Evolutionary conservation across 2,329 filamentous ascomycete genomes (phyloP), one percentile per base, ranked within the genome.

Genomic region (Claviceps quebecensis): DNA sequence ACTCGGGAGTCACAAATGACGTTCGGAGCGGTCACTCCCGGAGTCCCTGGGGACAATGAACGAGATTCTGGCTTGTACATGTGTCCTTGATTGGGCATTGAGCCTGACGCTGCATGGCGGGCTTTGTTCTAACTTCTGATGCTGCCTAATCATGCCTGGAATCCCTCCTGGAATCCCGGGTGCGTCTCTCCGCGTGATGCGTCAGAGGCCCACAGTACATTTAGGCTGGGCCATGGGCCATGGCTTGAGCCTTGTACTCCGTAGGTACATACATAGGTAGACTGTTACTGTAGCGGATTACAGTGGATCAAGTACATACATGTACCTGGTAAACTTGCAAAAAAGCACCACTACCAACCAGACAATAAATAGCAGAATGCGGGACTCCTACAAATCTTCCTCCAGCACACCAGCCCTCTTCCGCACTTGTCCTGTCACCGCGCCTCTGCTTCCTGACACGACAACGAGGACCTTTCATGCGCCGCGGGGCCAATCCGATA

Each of bases 331-430:
- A 34, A 34, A 34, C 29, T 34, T 34, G 29, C 29, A 11, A 34
- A 11, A 11, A 34, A 11, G 29, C 29, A 34, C 29, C 4, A 34
- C 29, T 34, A 8, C 44, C 16, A 11, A 34, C 44, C 41, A 38
- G 44, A 14, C 23, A 46, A 53, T 51, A 40, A 44, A 51, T 43
- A 49, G 45, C 40, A 51, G 44, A 56, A 48, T 50, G 51, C 52
- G 55, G 62, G 29, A 34, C 62, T 61, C 59, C 58, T 58, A 60
- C 63, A 34, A 34, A 63, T 61, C 59, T 56, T 58, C 60, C 58
- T 51, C 52, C 19, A 44, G 52, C 41, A 50, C 45, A 45, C 46
- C 51, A 46, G 47, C 52, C 50, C 52, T 46, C 57, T n/a, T 46
- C 57, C 19, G 26, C 38, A 26, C 49, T 46, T 40, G n/a, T 53